A percentile compares a stretch with the other conserved stretches of the same genome.
Conservation (phyloP, 2,329 filamentous ascomycete species). For the Elsinoe ampelina region DNA sequence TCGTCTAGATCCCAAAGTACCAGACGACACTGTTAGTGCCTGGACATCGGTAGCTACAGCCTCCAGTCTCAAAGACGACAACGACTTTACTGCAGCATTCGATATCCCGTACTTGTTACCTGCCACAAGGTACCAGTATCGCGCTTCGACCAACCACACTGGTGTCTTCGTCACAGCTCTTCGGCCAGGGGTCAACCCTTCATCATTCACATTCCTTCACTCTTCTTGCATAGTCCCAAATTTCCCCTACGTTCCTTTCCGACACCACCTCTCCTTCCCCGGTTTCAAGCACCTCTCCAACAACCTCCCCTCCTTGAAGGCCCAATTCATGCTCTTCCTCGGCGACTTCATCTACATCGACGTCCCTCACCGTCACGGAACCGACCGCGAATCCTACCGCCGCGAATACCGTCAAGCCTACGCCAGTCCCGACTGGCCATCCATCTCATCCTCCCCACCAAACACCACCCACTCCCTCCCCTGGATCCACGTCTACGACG, state of each 20-base stretch:
- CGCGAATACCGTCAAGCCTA: conserved; percentile 95
- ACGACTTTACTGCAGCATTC: conserved; percentile 72
- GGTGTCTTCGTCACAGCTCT: conserved; percentile 76
- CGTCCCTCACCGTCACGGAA: conserved; percentile 71
- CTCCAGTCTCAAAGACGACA: conserved; percentile 58
- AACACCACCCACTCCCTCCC: conserved; percentile 45
- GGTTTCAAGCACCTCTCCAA: conserved; percentile 69
- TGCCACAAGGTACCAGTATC: conserved; percentile 72
- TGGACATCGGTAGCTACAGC: conserved; percentile 63
- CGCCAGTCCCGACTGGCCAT: conserved; percentile 80
- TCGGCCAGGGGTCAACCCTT: conserved; percentile 52
- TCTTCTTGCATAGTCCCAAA: conserved; percentile 88
- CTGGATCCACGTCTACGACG: conserved; percentile 95
- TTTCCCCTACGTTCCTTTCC: conserved; percentile 78
- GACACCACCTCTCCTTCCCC: conserved; percentile 71
- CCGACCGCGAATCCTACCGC: conserved; percentile 64
- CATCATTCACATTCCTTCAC: conserved; percentile 77
- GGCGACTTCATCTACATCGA: conserved; percentile 89
- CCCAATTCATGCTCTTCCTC: conserved; percentile 64
- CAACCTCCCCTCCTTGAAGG: conserved; percentile 60
- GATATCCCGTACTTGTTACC: conserved; percentile 57
- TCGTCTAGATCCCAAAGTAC: conserved; percentile 23
- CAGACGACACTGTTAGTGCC: conserved; percentile 41
- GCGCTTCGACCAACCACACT: conserved; percentile 74
- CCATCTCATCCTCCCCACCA: conserved; percentile 11